phyloP scores from a whole-genome alignment of 257 asterid species.

The Rubia yunnanensis region DNA sequence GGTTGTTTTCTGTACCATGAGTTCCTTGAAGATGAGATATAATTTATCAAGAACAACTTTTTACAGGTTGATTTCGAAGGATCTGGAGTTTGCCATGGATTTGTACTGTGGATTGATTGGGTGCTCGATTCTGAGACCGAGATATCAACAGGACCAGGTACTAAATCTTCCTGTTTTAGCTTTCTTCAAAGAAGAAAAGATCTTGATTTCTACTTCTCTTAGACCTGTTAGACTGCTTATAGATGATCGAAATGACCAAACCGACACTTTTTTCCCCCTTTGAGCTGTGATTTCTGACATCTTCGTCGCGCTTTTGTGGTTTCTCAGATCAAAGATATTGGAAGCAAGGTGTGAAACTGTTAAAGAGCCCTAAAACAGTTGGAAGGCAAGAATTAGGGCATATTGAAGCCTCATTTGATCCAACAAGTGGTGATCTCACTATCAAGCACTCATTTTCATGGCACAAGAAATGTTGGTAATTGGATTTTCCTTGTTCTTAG shows the following conservation, averaged over 20 bases:
- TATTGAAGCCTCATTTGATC: slow-evolving; percentile 50
- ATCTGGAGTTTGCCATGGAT: slow-evolving; percentile 73
- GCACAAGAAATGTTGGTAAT: neutral
- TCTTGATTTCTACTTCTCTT: too few relatives aligned
- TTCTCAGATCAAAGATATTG: slow-evolving; percentile 60
- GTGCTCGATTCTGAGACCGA: slow-evolving; percentile 40
- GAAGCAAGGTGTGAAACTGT: slow-evolving; percentile 90
- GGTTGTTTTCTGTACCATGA: neutral
- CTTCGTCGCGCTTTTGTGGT: neutral
- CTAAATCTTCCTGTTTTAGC: slow-evolving; percentile 1
- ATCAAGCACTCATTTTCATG: slow-evolving; percentile 34
- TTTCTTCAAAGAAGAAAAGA: too few relatives aligned
- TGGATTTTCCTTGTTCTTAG: neutral
- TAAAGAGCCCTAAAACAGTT: slow-evolving; percentile 44
- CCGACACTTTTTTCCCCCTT: too few relatives aligned
- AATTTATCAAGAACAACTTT: slow-evolving; percentile 4
- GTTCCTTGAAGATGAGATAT: slow-evolving; percentile 6
- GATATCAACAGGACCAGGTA: slow-evolving; percentile 83
- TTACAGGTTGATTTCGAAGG: slow-evolving; percentile 51
- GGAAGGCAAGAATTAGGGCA: slow-evolving; percentile 12
- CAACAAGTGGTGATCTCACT: slow-evolving; percentile 49
- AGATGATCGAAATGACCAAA: too few relatives aligned
- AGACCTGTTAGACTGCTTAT: too few relatives aligned
- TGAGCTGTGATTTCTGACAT: neutral
- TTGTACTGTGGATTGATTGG: slow-evolving; percentile 94